phyloP scores from a whole-genome alignment of 2,329 filamentous ascomycete genomes.

The Penicillium nordicum region DNA sequence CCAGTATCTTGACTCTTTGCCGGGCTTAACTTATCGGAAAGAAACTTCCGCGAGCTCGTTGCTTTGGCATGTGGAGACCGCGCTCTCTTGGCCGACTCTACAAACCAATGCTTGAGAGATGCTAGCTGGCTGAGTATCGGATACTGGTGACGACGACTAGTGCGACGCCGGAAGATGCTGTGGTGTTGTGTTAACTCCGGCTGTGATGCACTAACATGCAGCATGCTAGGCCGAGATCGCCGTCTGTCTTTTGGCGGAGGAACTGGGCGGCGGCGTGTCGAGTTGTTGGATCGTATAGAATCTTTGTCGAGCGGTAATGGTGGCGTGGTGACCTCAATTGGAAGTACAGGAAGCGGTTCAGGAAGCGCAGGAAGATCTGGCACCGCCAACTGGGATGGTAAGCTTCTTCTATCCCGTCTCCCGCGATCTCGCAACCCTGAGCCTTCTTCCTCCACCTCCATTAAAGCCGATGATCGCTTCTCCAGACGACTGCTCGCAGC shows the following conservation, averaged over 20 bases:
- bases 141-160: slow-evolving; percentile 57
- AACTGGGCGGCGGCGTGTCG: slow-evolving; percentile 71
- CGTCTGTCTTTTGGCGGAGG: slow-evolving; percentile 85
- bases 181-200: slow-evolving; percentile 59
- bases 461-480: slow-evolving; percentile 70
- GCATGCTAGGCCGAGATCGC: slow-evolving; percentile 74
- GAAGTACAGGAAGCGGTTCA: slow-evolving; percentile 50
- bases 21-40: slow-evolving; percentile 39
- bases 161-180: slow-evolving; percentile 54
- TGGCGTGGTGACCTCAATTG: slow-evolving; percentile 43
- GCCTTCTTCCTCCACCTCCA: slow-evolving; percentile 76
- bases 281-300: slow-evolving; percentile 69
- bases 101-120: slow-evolving; percentile 69
- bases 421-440: slow-evolving; percentile 66
- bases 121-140: slow-evolving; percentile 65
- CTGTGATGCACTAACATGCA: slow-evolving; percentile 75
- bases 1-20: slow-evolving; percentile 37
- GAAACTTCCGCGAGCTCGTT: slow-evolving; percentile 37
- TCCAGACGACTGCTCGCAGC: slow-evolving; percentile 85
- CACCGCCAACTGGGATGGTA: slow-evolving; percentile 59
- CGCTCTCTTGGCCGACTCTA: slow-evolving; percentile 63
- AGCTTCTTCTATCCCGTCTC: slow-evolving; percentile 71
- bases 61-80: slow-evolving; percentile 51
- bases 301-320: slow-evolving; percentile 68
- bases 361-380: slow-evolving; percentile 75